Conservation (phyloP, 2,329 filamentous ascomycete species). For the Chaetothyriales sp. region DNA sequence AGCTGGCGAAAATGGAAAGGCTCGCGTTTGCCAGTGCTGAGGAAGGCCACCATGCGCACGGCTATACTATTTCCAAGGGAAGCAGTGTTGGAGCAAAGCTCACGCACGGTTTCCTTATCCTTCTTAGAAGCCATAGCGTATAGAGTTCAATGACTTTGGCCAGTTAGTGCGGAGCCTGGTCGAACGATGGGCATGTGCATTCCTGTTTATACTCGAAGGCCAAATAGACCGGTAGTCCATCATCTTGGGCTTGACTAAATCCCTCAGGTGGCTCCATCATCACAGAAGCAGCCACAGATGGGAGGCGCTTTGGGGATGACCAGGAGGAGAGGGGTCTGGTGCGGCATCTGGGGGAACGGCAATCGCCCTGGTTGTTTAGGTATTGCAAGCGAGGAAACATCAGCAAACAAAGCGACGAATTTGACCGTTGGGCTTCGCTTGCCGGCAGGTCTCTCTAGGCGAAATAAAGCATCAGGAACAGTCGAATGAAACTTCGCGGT, state of each 20-base stretch:
- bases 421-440: not conserved
- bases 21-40: conserved; percentile 42
- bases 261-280: not conserved
- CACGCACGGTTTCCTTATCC: conserved; percentile 27
- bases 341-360: too few species aligned
- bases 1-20: conserved; percentile 45
- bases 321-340: not conserved
- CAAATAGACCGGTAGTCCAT: not conserved
- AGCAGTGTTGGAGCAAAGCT: conserved; percentile 46
- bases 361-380: not conserved
- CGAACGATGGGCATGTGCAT: not conserved
- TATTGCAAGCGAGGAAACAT: not conserved
- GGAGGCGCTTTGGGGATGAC: not conserved
- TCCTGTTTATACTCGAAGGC: not conserved
- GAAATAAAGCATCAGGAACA: not conserved
- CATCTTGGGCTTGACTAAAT: not conserved
- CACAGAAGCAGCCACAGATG: not conserved
- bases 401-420: not conserved
- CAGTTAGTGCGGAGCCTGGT: not conserved
- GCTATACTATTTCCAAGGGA: conserved; percentile 50
- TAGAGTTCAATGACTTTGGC: not conserved
- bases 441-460: not conserved
- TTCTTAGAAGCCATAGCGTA: conserved; percentile 11
- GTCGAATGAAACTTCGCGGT: not conserved
- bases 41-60: conserved; percentile 51